Base-by-base conservation (phyloP, 768 basidiomycete species). In the Xanthoconium purpureum region DNA sequence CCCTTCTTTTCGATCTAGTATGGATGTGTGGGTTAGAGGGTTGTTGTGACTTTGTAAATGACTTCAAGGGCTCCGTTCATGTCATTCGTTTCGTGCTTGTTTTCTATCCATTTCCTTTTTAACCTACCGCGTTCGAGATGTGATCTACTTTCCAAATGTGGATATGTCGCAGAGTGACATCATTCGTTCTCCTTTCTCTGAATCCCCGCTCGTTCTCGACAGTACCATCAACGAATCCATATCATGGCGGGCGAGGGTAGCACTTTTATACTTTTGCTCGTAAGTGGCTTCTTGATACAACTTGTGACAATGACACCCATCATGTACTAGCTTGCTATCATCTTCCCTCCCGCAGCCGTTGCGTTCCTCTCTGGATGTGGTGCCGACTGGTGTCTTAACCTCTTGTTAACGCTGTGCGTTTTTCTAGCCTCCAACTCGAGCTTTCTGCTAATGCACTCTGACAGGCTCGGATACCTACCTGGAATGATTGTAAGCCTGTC, bases 331-430 rank as follows among this genome's bases (percentile, higher is more conserved):
- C 78, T 90, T 48, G 84, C 88, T 20, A 84, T 88, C 58, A 56
- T 91, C 42, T 90, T 90, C 67, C 90, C 91, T 14, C 89, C 91
- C 3, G 88, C 88, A 0, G 88, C 89, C 0, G 89, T 81, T 11
- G 84, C 73, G 7, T 81, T 91, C 65, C 69, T 93, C 48, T 79
- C 88, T 8, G 92, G 92, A 43, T 95, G 92, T 67, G 83, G 87
- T 47, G 87, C 84, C 58, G 91, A 94, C 72, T 77, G 94, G 32
- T 79, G 93, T 58, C 84, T 94, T 65, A 94, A 91, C 74, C 81
- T 94, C 54, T 68, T 80, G 47, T 73, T 94, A 57, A 93, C 92
- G 0, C 64, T 88, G 90, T 91, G 67, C n/a, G 83, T 73, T 18
- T 28, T 36, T n/a, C 56, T 15, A 4, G 12, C 29, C 13, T 32